Conservation (phyloP, 345 rosid genomes). For the Populus ilicifolia region DNA sequence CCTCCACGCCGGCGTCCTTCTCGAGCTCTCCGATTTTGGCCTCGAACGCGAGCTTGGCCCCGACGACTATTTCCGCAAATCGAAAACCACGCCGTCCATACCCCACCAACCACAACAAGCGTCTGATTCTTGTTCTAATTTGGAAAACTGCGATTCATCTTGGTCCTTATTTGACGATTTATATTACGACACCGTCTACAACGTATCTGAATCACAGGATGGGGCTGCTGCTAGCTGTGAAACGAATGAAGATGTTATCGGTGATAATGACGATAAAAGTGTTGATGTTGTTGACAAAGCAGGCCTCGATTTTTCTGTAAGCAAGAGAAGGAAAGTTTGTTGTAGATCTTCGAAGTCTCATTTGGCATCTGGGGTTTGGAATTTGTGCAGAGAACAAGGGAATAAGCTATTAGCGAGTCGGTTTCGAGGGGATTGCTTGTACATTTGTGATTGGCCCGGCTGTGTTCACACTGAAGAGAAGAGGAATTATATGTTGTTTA, state of each 20-base stretch:
- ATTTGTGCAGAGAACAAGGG: conserved; percentile 80
- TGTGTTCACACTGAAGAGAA: conserved; percentile 76
- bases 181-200: conserved; percentile 55
- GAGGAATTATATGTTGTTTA: conserved; percentile 83
- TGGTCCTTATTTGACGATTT: conserved; percentile 91
- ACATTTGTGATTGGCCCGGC: conserved; percentile 94
- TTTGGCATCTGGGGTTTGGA: conserved; percentile 69
- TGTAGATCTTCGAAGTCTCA: conserved; percentile 55
- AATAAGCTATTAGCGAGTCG: conserved; percentile 84
- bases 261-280: conserved; percentile 7
- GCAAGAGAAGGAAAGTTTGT: conserved; percentile 48
- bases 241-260: conserved; percentile 13
- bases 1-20: conserved; percentile 78
- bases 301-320: conserved; percentile 20
- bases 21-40: conserved; percentile 92
- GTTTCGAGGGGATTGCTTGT: conserved; percentile 75
- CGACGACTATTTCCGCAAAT: conserved; percentile 33
- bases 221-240: background rate
- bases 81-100: conserved; percentile 4
- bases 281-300: conserved; percentile 15
- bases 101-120: conserved; percentile 18
- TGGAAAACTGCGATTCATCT: conserved; percentile 26
- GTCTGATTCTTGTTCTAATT: background rate
- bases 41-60: conserved; percentile 90
- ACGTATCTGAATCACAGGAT: conserved; percentile 42